A percentile compares a stretch with the other conserved stretches of the same genome.
phyloP scores from a whole-genome alignment of 768 basidiomycete species.

The Termitomyces sp. region DNA sequence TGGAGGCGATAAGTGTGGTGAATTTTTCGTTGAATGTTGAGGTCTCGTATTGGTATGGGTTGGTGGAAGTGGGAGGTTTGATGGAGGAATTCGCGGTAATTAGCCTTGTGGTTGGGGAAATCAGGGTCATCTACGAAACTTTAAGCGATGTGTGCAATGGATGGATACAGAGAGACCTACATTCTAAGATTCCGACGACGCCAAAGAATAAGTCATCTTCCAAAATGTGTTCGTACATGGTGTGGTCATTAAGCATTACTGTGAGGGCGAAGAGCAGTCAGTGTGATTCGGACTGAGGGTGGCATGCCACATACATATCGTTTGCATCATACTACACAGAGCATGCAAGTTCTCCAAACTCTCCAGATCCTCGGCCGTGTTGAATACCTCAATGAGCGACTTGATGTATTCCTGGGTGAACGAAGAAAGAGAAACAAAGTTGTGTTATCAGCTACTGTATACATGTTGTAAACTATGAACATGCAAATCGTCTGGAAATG shows the following conservation, averaged over 20 bases:
- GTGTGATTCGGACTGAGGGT: neutral
- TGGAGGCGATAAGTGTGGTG: conserved; percentile 97
- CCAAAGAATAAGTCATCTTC: conserved; percentile 91
- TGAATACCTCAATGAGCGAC: conserved; percentile 78
- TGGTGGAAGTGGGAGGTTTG: conserved; percentile 84
- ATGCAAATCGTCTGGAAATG: conserved; percentile 10
- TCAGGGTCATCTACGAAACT: conserved; percentile 83
- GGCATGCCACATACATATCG: conserved; percentile 62
- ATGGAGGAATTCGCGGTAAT: conserved; percentile 91
- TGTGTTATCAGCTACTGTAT: conserved; percentile 25
- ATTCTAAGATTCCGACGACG: conserved; percentile 96
- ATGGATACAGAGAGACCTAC: conserved; percentile 46
- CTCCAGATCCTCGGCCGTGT: conserved; percentile 91
- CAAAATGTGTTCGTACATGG: conserved; percentile 91
- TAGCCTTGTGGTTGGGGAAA: conserved; percentile 94
- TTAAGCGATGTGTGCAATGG: conserved; percentile 12
- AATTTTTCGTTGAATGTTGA: conserved; percentile 77
- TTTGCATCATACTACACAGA: conserved; percentile 89
- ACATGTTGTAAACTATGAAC: conserved; percentile 19
- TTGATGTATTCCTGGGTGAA: conserved; percentile 79
- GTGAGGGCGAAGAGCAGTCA: conserved; percentile 14
- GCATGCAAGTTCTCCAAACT: conserved; percentile 88
- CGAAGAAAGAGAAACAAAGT: conserved; percentile 19
- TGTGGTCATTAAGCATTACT: conserved; percentile 96
- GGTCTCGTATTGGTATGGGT: conserved; percentile 81